Conservation (phyloP, 2,329 filamentous ascomycete species). For the Colletotrichum sp. region DNA sequence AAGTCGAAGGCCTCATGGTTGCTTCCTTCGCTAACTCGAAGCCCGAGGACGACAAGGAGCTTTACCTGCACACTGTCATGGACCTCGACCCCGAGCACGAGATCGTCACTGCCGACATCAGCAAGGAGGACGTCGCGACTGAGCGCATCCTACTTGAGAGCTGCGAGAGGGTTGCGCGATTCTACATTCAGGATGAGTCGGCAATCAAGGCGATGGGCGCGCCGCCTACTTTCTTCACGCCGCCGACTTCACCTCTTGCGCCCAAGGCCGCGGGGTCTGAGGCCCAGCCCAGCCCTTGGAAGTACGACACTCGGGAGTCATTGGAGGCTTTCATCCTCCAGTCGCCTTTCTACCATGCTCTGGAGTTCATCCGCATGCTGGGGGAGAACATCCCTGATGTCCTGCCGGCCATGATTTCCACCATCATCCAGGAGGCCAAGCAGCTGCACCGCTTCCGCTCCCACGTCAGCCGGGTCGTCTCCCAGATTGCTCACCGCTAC, state of each 20-base stretch:
- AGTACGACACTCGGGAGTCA: constrained; percentile 29
- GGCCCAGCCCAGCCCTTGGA: not conserved
- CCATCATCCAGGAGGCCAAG: constrained; percentile 34
- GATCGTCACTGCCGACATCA: constrained; percentile 29
- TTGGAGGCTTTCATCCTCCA: constrained; percentile 34
- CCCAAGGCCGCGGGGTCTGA: not conserved
- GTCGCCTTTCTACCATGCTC: constrained; percentile 34
- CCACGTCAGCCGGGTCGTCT: constrained; percentile 13
- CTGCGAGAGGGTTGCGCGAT: constrained; percentile 39
- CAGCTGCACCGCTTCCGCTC: constrained; percentile 35
- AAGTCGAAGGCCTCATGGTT: constrained; percentile 37
- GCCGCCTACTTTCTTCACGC: constrained; percentile 6
- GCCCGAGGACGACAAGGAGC: constrained; percentile 35
- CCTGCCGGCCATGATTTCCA: constrained; percentile 26
- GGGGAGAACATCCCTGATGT: constrained; percentile 27
- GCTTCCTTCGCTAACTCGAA: constrained; percentile 33
- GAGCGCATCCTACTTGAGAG: constrained; percentile 35
- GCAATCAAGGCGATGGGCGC: constrained; percentile 7
- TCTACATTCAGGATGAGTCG: constrained; percentile 26
- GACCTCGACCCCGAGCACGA: constrained; percentile 46
- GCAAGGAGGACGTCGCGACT: constrained; percentile 3
- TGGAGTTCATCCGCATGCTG: constrained; percentile 32
- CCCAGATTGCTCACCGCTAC: constrained; percentile 19
- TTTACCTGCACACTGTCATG: constrained; percentile 38
- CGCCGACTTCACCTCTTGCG: not conserved